These are phyloP conservation scores for Brasenia schreberi DNA, from an alignment of 164 flowering plant species.

Conservation along the genomic window DNA sequence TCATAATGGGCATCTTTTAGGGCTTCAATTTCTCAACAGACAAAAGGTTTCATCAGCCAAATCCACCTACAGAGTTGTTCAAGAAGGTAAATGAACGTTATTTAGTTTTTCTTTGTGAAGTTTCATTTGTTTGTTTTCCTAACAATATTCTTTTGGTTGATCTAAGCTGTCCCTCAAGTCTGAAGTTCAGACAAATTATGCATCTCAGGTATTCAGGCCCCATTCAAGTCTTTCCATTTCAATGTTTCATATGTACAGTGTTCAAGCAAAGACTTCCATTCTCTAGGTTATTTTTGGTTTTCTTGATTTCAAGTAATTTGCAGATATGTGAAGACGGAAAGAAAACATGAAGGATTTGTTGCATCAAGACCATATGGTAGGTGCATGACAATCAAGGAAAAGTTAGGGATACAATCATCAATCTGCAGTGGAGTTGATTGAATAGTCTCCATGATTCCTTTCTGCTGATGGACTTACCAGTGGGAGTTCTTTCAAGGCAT, in stretches of 20 bases:
- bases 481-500: too few relatives aligned
- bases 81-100: conserved; percentile 38
- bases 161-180: conserved; percentile 58
- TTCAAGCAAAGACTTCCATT: not conserved
- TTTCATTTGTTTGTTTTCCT: not conserved
- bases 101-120: not conserved
- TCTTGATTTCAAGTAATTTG: not conserved
- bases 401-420: not conserved
- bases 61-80: conserved; percentile 69
- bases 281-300: not conserved
- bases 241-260: conserved; percentile 27
- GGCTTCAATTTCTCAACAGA: conserved; percentile 59
- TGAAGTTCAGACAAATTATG: conserved; percentile 33
- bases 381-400: not conserved
- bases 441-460: not conserved
- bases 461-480: not conserved
- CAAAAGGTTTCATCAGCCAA: conserved; percentile 35
- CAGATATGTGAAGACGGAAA: not conserved
- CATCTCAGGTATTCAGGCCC: conserved; percentile 22
- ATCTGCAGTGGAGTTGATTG: not conserved
- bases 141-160: conserved; percentile 1
- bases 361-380: not conserved
- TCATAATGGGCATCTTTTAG: conserved; percentile 15
- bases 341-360: not conserved
- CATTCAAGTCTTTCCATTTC: conserved; percentile 7